Evolutionary conservation across 768 basidiomycete species (phyloP).

Genomic region (Brasilioporus rufonigricans): DNA sequence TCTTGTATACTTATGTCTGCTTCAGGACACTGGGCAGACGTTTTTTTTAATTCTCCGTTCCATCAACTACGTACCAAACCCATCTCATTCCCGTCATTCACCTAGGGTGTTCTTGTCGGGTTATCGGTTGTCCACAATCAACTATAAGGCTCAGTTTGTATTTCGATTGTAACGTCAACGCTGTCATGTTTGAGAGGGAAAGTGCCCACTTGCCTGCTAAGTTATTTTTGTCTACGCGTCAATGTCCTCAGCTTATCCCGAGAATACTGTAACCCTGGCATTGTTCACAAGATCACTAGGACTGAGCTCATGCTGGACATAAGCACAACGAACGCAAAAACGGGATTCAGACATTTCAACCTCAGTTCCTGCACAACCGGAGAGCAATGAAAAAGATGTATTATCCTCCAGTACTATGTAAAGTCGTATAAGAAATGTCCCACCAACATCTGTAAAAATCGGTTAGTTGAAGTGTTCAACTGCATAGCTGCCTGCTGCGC

Average conservation of each 20-base stretch:
- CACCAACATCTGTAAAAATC: slow-evolving; percentile 1
- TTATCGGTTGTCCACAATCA: background rate
- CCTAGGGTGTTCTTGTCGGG: background rate
- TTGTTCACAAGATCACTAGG: no score
- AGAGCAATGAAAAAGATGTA: background rate
- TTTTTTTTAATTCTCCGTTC: background rate
- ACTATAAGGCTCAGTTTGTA: slow-evolving; percentile 1
- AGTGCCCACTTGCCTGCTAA: no score
- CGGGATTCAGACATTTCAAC: no score
- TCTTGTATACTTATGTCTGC: slow-evolving; percentile 1
- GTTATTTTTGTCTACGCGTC: no score
- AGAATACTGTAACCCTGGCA: no score
- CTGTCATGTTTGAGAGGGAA: background rate
- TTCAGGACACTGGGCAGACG: background rate
- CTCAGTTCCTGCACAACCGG: background rate
- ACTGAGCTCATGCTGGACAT: no score
- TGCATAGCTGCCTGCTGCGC: slow-evolving; percentile 20
- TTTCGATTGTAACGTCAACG: slow-evolving; percentile 4
- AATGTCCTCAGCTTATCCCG: no score
- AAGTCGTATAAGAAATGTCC: background rate
- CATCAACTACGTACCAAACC: slow-evolving; percentile 10
- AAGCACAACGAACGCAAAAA: no score
- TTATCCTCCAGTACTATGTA: background rate
- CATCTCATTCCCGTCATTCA: background rate
- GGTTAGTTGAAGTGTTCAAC: slow-evolving; percentile 1